Percentiles rank a stretch among this genome's conserved stretches.
phyloP scores from a whole-genome alignment of 2,329 filamentous ascomycete species.

The Botrytis pseudocinerea region DNA sequence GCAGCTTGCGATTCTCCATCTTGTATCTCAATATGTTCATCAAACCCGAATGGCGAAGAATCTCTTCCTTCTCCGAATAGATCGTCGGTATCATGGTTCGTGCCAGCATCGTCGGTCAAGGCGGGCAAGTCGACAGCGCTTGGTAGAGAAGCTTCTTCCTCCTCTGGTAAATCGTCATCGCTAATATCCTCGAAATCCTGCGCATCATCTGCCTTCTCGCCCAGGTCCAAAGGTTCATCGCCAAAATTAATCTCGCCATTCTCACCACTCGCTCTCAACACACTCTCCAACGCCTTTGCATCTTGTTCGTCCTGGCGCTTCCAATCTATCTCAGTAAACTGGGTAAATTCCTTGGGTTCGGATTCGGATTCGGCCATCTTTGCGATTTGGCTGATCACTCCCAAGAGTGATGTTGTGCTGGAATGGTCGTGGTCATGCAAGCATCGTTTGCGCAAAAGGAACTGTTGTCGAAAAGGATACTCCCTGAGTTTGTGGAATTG shows the following conservation, averaged over 20 bases:
- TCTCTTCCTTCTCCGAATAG: conserved; percentile 62
- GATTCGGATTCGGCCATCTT: conserved; percentile 29
- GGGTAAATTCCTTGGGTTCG: conserved; percentile 18
- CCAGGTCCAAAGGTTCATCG: conserved; percentile 56
- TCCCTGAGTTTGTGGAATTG: neutral
- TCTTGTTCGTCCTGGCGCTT: conserved; percentile 51
- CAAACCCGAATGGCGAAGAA: conserved; percentile 37
- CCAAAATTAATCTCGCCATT: conserved; percentile 47
- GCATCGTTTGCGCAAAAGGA: neutral
- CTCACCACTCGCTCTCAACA: conserved; percentile 44
- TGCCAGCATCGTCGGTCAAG: conserved; percentile 58
- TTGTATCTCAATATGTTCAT: conserved; percentile 31
- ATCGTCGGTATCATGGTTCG: conserved; percentile 61
- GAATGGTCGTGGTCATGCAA: conserved; percentile 14
- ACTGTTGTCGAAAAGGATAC: neutral
- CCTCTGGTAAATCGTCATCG: conserved; percentile 86
- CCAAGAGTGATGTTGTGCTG: conserved; percentile 17
- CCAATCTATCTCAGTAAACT: conserved; percentile 43
- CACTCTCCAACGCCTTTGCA: conserved; percentile 49
- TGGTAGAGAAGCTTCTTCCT: conserved; percentile 54
- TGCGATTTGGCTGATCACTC: conserved; percentile 20
- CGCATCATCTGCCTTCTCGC: conserved; percentile 88
- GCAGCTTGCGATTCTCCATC: conserved; percentile 23
- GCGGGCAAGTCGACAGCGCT: conserved; percentile 35
- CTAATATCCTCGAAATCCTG: conserved; percentile 88